These are phyloP conservation scores for Dothideomycetidae sp. DNA, from an alignment of 2,329 filamentous ascomycete genomes.

Conservation along the genomic window DNA sequence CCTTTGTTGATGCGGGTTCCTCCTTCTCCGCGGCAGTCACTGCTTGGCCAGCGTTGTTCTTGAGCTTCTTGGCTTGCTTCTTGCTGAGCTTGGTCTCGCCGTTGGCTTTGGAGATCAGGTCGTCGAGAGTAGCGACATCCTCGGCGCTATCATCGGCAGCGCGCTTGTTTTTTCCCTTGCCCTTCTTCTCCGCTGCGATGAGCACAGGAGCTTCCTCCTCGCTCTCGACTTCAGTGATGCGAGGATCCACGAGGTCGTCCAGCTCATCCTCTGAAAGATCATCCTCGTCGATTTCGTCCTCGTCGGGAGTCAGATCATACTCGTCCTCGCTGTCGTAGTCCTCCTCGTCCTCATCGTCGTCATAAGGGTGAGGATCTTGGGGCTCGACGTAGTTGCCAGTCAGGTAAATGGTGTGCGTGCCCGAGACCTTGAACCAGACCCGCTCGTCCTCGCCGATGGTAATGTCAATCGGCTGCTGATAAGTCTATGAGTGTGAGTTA, in stretches of 20 bases:
- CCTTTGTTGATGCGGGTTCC: constrained; percentile 37
- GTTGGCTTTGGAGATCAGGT: constrained; percentile 63
- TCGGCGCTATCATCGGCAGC: constrained; percentile 54
- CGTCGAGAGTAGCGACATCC: constrained; percentile 53
- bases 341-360: constrained; percentile 46
- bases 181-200: constrained; percentile 26
- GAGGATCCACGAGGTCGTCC: constrained; percentile 56
- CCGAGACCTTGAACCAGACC: constrained; percentile 82
- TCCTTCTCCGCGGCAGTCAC: constrained; percentile 38
- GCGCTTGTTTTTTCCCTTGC: constrained; percentile 84
- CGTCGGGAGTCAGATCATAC: constrained; percentile 68
- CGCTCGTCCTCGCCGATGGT: constrained; percentile 77
- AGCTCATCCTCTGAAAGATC: constrained; percentile 37
- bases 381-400: constrained; percentile 90
- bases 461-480: constrained; percentile 90
- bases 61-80: constrained; percentile 95
- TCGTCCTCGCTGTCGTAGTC: constrained; percentile 39
- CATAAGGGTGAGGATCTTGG: constrained; percentile 47
- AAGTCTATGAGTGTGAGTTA: constrained; percentile 48
- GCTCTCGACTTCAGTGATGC: constrained; percentile 67
- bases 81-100: constrained; percentile 72
- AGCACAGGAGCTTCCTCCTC: constrained; percentile 52
- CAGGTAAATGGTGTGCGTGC: constrained; percentile 79
- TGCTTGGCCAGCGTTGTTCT: constrained; percentile 95
- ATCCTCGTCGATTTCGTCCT: constrained; percentile 53